A percentile compares a stretch with the other conserved stretches of the same genome.
Evolutionary conservation across 805 yeast genomes (phyloP).

Genomic region (Suhomyces xylopsoci): DNA sequence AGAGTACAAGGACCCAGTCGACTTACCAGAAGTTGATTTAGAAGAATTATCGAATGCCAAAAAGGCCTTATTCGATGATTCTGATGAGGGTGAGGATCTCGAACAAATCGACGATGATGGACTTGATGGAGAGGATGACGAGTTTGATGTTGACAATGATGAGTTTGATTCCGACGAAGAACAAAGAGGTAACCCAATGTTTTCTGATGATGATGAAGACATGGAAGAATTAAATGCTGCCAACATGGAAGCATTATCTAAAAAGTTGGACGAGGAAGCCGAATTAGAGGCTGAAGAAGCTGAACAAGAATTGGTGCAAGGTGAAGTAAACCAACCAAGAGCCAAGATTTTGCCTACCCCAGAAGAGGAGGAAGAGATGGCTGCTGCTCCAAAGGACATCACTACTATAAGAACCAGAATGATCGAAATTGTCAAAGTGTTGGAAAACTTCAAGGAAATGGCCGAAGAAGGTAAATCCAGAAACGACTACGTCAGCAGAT

Average conservation of each 20-base stretch:
- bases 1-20: conserved; percentile 28
- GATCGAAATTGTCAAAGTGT: conserved; percentile 90
- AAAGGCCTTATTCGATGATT: conserved; percentile 73
- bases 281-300: conserved; percentile 46
- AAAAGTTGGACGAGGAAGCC: conserved; percentile 60
- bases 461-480: conserved; percentile 87
- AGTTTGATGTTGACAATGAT: conserved; percentile 39
- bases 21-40: conserved; percentile 62
- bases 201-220: conserved; percentile 67
- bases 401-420: conserved; percentile 87
- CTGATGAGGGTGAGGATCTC: conserved; percentile 42
- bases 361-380: conserved; percentile 55
- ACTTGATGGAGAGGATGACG: conserved; percentile 30
- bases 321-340: conserved; percentile 61
- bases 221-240: conserved; percentile 72
- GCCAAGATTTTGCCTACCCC: conserved; percentile 75
- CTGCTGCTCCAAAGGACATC: conserved; percentile 63
- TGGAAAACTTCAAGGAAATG: conserved; percentile 80
- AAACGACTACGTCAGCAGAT: conserved; percentile 73
- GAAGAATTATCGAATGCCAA: conserved; percentile 68
- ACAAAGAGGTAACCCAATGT: conserved; percentile 62
- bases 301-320: conserved; percentile 55
- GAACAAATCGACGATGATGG: conserved; percentile 49
- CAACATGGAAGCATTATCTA: conserved; percentile 78
- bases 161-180: conserved; percentile 62